Base-by-base conservation (phyloP, 306 rosid species). In the Sicyos baderoa region DNA sequence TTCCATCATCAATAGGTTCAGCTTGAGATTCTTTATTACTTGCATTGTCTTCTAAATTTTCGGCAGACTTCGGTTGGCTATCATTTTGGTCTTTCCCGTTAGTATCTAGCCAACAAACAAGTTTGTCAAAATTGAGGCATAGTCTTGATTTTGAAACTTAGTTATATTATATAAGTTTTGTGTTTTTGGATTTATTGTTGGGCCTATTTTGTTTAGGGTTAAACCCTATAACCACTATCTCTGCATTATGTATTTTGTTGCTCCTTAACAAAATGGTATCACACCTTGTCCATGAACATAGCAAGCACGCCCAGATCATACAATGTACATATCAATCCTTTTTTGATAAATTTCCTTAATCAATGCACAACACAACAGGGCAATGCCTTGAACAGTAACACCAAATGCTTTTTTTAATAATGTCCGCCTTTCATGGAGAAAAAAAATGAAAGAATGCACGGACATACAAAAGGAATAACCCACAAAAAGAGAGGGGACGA, bases 41-140 rank as follows among this genome's bases (percentile, higher is more conserved):
- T 64, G 79, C 85, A 68, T 69, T 80, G 74, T 74, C 88, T 58
- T 74, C 82, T 23, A 76, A 80, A 79, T 22, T 78, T 59, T 66
- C 93, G 47, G 76, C 68, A 72, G 69, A 74, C 75, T 86, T 86
- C 15, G 54, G 71, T 76, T 32, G 72, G 69, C 78, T 63, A 80
- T 84, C 85, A 68, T 72, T 72, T 42, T 76, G 80, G 72, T 75
- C 84, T 54, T 85, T 85, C 55, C 79, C 62, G 32, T 54, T 45
- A 79, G 72, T 58, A 82, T 84, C 96, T 83, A 82, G 63, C 55
- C 76, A 72, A 79, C 73, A 73, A 80, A 42, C 62, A 49, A 68
- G 60, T 18, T 44, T 25, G 16, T 67, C 45, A 48, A 66, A 64
- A 40, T 37, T 42, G 52, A 63, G 52, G 35, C 6, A 8, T 17